phyloP scores from a whole-genome alignment of 2,329 filamentous ascomycete genomes.

The Ophiocordyceps australis region DNA sequence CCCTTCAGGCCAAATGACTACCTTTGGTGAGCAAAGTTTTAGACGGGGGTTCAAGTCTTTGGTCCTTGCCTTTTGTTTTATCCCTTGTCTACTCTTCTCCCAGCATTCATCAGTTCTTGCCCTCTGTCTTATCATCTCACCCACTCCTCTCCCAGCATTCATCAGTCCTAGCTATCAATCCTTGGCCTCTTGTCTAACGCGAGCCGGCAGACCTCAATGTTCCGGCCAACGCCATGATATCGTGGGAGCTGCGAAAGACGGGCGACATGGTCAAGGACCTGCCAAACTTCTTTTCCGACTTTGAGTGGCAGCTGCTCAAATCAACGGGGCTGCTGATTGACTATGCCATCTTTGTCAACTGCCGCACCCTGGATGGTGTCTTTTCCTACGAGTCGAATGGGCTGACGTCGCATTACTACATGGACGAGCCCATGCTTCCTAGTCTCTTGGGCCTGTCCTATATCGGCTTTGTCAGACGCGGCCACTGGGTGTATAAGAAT shows the following conservation, averaged over 20 bases:
- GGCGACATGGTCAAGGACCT: slow-evolving; percentile 52
- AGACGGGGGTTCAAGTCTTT: too few species aligned
- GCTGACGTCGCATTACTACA: slow-evolving; percentile 45
- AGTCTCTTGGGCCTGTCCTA: slow-evolving; percentile 47
- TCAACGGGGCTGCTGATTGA: too few species aligned
- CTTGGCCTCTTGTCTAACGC: too few species aligned
- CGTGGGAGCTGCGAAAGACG: slow-evolving; percentile 32
- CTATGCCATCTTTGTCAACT: slow-evolving; percentile 45
- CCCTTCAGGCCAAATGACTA: too few species aligned
- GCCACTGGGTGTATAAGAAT: slow-evolving; percentile 54
- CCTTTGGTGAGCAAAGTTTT: too few species aligned
- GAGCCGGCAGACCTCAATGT: slow-evolving; percentile 29
- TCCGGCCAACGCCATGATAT: slow-evolving; percentile 18
- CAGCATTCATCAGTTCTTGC: neutral
- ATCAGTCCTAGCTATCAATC: too few species aligned
- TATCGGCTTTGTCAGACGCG: slow-evolving; percentile 36
- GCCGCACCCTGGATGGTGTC: slow-evolving; percentile 29
- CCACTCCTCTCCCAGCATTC: neutral
- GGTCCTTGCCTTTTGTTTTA: too few species aligned
- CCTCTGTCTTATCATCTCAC: neutral
- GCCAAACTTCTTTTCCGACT: slow-evolving; percentile 40
- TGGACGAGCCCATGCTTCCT: slow-evolving; percentile 59
- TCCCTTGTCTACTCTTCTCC: too few species aligned
- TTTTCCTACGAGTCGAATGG: slow-evolving; percentile 67
- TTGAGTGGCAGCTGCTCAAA: slow-evolving; percentile 22